These are phyloP conservation scores for Camellia lanceoleosa DNA, from an alignment of 148 eudicot species.

Conservation along the genomic window DNA sequence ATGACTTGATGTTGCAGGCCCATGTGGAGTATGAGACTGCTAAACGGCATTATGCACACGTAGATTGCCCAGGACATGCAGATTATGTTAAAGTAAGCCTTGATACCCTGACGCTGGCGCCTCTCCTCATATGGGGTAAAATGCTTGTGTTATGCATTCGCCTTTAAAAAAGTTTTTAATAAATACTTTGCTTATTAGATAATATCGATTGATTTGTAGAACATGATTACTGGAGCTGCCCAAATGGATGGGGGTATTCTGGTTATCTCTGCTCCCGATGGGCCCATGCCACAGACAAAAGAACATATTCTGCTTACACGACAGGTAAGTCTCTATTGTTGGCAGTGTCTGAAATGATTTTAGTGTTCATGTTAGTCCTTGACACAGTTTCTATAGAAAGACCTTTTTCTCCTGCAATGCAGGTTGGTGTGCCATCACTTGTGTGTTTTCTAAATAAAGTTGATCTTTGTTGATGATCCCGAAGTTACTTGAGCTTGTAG, in stretches of 20 bases:
- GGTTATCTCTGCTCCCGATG: constrained; percentile 96
- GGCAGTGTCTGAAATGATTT: neutral
- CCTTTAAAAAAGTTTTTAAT: too few species aligned
- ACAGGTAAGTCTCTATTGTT: constrained; percentile 43
- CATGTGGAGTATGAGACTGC: too few species aligned
- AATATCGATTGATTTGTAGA: constrained; percentile 40
- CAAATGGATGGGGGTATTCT: constrained; percentile 98
- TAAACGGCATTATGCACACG: too few species aligned
- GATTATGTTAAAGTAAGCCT: too few species aligned
- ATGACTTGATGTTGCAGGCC: too few species aligned
- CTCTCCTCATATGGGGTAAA: too few species aligned
- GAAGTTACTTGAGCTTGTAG: too few species aligned
- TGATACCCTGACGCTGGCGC: too few species aligned
- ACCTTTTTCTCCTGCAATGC: constrained; percentile 15
- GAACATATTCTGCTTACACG: constrained; percentile 94
- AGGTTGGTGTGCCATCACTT: constrained; percentile 98
- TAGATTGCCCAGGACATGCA: too few species aligned
- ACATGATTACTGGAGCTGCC: constrained; percentile 99
- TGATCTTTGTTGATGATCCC: too few species aligned
- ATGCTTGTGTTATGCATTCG: too few species aligned
- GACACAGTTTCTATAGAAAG: neutral
- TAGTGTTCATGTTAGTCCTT: neutral
- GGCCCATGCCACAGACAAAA: constrained; percentile 99
- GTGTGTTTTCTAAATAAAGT: constrained; percentile 92
- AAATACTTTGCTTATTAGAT: neutral